Base-by-base conservation (phyloP, 202 grass and related monocot genomes). In the Zoysia matrella region DNA sequence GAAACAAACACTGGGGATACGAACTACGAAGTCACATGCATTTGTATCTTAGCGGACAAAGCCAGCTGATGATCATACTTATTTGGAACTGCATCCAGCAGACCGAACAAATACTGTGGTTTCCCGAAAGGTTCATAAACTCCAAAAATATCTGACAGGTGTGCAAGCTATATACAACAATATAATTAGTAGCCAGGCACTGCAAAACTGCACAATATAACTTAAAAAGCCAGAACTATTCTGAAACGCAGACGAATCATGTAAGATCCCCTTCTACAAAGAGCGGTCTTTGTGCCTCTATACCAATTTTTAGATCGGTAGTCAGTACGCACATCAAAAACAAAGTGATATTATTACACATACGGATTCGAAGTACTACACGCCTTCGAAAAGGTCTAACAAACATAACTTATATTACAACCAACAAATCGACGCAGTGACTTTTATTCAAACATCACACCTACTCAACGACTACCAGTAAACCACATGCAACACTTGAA, bases 1-100 rank as follows among this genome's bases (percentile, higher is more conserved):
- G 47, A 76, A 77, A 42, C 60, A 51, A 52, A 65, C 7, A 4
- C 7, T 13, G 18, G 46, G 53, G 56, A 62, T 12, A 30, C 63
- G 11, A 70, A 71, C 51, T 52, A 41, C 36, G 61, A 49, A 50
- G 76, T 80, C 86, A 81, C 87, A 77, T 89, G 87, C 77, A 85
- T 81, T 81, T 85, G 82, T 85, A 72, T 89, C 66, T 71, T 72
- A 71, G 56, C 6, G 43, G 16, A 40, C 65, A 40, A 66, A n/a
- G 71, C 81, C 52, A 54, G 52, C 22, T 22, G 22, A 22, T 22
- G 51, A 60, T 60, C 9, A 47, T 60, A 48, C 22, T 14, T 52
- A 49, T 9, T 47, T 74, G 62, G 12, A 69, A 53, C 18, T 6
- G 41, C 46, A 60, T 42, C 47, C 66, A 53, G 5, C 48, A 81